A percentile compares a stretch with the other conserved stretches of the same genome.
phyloP scores from a whole-genome alignment of 1,284 basidiomycete genomes.

The Amylostereum areolatum region DNA sequence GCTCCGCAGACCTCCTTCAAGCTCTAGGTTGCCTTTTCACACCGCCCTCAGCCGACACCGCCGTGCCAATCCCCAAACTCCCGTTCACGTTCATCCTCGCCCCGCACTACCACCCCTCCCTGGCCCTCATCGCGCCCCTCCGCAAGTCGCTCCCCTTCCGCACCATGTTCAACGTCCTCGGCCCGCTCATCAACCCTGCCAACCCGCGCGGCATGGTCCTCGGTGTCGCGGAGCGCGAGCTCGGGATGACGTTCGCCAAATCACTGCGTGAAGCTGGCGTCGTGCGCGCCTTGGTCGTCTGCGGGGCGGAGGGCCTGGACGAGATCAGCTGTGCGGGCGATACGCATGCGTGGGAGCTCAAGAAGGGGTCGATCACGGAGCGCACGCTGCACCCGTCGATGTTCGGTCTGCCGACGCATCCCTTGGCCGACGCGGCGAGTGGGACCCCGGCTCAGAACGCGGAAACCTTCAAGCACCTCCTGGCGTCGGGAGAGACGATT shows the following conservation, averaged over 20 bases:
- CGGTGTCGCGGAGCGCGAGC: slow-evolving; percentile 80
- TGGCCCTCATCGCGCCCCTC: slow-evolving; percentile 82
- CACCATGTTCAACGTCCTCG: slow-evolving; percentile 95
- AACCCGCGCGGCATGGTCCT: slow-evolving; percentile 83
- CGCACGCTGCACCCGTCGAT: slow-evolving; percentile 47
- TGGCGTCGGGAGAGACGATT: slow-evolving; percentile 45
- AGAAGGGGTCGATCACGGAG: slow-evolving; percentile 48
- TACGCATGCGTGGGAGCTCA: slow-evolving; percentile 72
- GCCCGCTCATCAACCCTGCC: slow-evolving; percentile 93
- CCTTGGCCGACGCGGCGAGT: slow-evolving; percentile 67
- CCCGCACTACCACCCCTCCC: slow-evolving; percentile 87
- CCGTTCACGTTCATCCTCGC: slow-evolving; percentile 94
- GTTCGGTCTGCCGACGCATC: slow-evolving; percentile 72
- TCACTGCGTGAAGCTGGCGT: slow-evolving; percentile 69
- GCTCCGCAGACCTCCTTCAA: slow-evolving; percentile 90
- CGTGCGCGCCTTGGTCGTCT: slow-evolving; percentile 86
- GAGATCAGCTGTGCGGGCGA: slow-evolving; percentile 92
- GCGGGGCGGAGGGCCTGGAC: slow-evolving; percentile 88
- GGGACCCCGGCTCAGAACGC: slow-evolving; percentile 74
- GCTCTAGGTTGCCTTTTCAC: slow-evolving; percentile 81
- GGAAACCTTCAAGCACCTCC: slow-evolving; percentile 51
- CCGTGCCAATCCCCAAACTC: slow-evolving; percentile 50
- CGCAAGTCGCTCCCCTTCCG: slow-evolving; percentile 89
- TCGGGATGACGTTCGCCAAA: slow-evolving; percentile 84
- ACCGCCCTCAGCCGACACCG: slow-evolving; percentile 51